Percentiles rank a stretch among this genome's conserved stretches.
Evolutionary conservation across 2,329 filamentous ascomycete species (phyloP).

Genomic region (Trematosphaeria pertusa): DNA sequence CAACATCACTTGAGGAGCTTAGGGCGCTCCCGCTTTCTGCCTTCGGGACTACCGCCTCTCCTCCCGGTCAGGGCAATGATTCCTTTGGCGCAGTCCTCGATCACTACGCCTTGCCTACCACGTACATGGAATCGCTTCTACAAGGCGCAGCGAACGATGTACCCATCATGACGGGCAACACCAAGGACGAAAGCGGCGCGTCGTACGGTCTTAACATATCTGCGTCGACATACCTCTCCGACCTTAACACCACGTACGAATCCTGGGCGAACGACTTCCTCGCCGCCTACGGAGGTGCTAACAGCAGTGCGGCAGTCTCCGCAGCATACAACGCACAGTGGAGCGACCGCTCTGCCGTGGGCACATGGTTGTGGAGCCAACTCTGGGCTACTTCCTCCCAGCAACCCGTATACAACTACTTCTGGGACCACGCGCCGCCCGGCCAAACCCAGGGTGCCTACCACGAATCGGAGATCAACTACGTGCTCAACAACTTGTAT

Average conservation of each 20-base stretch:
- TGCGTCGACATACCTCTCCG: too few species aligned
- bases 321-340: too few species aligned
- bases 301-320: too few species aligned
- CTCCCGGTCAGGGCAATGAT: conserved; percentile 2
- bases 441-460: conserved; percentile 38
- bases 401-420: conserved; percentile 45
- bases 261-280: too few species aligned
- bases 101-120: conserved; percentile 57
- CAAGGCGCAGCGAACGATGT: conserved; percentile 52
- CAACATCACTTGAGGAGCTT: neutral
- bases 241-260: too few species aligned
- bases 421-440: conserved; percentile 47
- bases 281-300: too few species aligned
- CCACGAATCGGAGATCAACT: conserved; percentile 43
- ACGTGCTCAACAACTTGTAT: conserved; percentile 48
- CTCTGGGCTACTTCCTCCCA: conserved; percentile 23
- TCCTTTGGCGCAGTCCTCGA: conserved; percentile 57
- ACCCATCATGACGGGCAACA: conserved; percentile 61
- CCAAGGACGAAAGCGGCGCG: conserved; percentile 52
- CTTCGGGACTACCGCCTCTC: neutral
- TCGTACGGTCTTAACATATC: conserved; percentile 39
- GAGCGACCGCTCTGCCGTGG: conserved; percentile 35
- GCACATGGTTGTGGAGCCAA: conserved; percentile 28
- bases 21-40: neutral
- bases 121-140: conserved; percentile 50